Conservation (phyloP, 2,329 filamentous ascomycete species). For the Monosporascus sp. region DNA sequence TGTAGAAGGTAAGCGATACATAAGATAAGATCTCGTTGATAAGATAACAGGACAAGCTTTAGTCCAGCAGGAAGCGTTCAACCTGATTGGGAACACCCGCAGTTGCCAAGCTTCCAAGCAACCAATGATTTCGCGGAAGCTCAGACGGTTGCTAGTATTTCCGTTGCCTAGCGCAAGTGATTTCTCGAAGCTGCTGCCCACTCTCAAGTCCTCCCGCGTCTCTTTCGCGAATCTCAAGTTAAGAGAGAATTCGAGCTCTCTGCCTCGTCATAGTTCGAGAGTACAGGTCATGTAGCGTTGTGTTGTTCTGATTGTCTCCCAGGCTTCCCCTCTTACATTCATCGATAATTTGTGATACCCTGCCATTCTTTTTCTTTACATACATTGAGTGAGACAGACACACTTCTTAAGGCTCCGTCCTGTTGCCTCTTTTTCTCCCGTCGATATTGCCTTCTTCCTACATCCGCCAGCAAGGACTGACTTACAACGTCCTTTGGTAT, state of each 20-base stretch:
- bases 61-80: not conserved
- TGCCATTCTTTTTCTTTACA: slow-evolving; percentile 11
- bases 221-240: not conserved
- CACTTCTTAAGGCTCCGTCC: not conserved
- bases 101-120: not conserved
- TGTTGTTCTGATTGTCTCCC: not conserved
- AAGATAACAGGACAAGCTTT: not conserved
- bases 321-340: slow-evolving; percentile 9
- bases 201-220: not conserved
- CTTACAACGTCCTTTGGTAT: too few relatives aligned
- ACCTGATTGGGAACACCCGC: too few relatives aligned
- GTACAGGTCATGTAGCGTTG: not conserved
- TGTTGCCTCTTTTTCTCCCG: not conserved
- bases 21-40: not conserved
- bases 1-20: not conserved
- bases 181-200: not conserved
- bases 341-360: slow-evolving; percentile 20
- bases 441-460: not conserved
- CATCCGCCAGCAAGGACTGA: not conserved
- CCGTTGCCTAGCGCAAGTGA: not conserved
- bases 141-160: not conserved
- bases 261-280: not conserved
- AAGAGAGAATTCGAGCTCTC: not conserved
- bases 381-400: slow-evolving; percentile 3
- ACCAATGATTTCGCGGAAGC: not conserved